Evolutionary conservation across 1,139 yeast genomes (phyloP), one percentile per base, ranked within the genome.

Genomic region (Magnusiomyces suaveolens): DNA sequence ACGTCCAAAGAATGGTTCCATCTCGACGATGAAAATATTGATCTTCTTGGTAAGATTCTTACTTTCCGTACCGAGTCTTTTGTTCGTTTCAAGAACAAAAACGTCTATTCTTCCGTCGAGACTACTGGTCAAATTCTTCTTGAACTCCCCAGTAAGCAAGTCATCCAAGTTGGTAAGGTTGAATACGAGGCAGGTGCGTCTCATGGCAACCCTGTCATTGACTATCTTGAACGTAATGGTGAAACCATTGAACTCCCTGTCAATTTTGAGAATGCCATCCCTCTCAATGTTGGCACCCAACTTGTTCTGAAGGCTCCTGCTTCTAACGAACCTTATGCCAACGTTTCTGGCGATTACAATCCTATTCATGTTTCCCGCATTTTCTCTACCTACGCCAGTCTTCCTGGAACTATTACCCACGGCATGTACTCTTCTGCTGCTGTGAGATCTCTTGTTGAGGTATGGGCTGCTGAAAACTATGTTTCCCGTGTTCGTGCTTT

Each of bases 351-450:
- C 69, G 99, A 92, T 72, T 90, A 81, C 82, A 92, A 92, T 73
- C 98, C 99, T 62, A 92, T 92, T 64, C 99, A 92, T 70, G 98
- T 92, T 61, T 87, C 96, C 43, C 84, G 96, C 71, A 94, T 89
- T 52, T 92, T 92, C 73, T 92, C 98, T 57, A 79, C 83, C 60
- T 92, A 92, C 69, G 97, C 96, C 55, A 83, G 83, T 66, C 79
- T 92, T 67, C 96, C 96, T 59, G 98, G 98, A 63, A 92, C 97
- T 46, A 92, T 92, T 66, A 92, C 98, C 43, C 98, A 94, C 68
- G 99, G 99, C 69, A 92, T 92, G 98, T 94, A 82, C 79, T 87
- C 97, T 23, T 87, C 96, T 67, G 98, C 97, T 61, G 81, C 95
- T 59, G 92, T 90, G 61, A 84, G 98, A 76, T 82, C 94, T 21